phyloP scores from a whole-genome alignment of 2,329 filamentous ascomycete genomes.

The Stenocarpella maydis region DNA sequence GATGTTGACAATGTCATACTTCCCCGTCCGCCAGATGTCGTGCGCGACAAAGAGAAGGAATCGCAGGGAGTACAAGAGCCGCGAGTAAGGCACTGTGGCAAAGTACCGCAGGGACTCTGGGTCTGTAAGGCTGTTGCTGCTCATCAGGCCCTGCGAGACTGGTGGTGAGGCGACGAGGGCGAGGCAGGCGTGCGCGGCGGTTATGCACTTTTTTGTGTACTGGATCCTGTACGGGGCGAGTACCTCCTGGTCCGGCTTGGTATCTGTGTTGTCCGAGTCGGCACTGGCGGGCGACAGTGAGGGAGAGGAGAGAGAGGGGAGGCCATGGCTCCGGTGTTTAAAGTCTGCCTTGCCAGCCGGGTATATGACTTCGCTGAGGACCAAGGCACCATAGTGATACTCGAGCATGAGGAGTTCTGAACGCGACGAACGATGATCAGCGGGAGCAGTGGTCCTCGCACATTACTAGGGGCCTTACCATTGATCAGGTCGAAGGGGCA shows the following conservation, averaged over 20 bases:
- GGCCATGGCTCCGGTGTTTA: slow-evolving; percentile 15
- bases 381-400: slow-evolving; percentile 26
- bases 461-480: slow-evolving; percentile 1
- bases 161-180: slow-evolving; percentile 10
- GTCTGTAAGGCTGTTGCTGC: slow-evolving; percentile 9
- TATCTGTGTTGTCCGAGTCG: neutral
- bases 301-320: slow-evolving; percentile 4
- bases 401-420: slow-evolving; percentile 32
- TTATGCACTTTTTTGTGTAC: slow-evolving; percentile 32
- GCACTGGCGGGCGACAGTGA: neutral
- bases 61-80: slow-evolving; percentile 32
- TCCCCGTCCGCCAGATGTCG: slow-evolving; percentile 27
- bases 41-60: slow-evolving; percentile 29
- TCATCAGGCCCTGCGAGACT: neutral
- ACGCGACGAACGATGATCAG: neutral
- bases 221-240: slow-evolving; percentile 30
- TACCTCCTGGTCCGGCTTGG: slow-evolving; percentile 29
- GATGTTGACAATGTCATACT: slow-evolving; percentile 23
- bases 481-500: slow-evolving; percentile 33
- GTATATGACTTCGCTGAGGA: slow-evolving; percentile 32
- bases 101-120: slow-evolving; percentile 26
- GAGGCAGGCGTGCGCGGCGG: slow-evolving; percentile 28
- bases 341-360: slow-evolving; percentile 30
- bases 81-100: slow-evolving; percentile 22
- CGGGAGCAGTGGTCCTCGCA: neutral